These are phyloP conservation scores for Fusarium chuoi DNA, from an alignment of 2,329 filamentous ascomycete genomes.

Conservation along the genomic window DNA sequence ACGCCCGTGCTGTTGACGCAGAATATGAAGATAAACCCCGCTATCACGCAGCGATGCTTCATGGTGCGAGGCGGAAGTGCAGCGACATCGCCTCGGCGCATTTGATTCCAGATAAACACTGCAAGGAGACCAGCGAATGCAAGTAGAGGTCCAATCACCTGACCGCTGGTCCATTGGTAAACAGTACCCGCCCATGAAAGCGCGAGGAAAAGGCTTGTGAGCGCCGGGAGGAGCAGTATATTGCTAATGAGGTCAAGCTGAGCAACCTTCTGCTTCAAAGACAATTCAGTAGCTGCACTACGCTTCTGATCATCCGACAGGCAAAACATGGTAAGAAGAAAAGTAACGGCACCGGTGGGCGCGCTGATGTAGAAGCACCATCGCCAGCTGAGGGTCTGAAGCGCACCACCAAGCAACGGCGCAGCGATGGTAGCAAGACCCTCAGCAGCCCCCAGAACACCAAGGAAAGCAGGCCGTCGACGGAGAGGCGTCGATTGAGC, in stretches of 20 bases:
- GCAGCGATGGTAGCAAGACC: slow-evolving; percentile 31
- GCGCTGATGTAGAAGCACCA: slow-evolving; percentile 52
- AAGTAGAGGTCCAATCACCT: slow-evolving; percentile 45
- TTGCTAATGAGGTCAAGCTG: slow-evolving; percentile 41
- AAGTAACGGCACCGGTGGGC: slow-evolving; percentile 31
- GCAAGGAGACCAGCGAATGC: neutral
- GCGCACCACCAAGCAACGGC: slow-evolving; percentile 43
- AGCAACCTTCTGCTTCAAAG: neutral
- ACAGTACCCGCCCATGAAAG: slow-evolving; percentile 57
- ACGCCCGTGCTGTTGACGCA: slow-evolving; percentile 49
- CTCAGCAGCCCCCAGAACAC: slow-evolving; percentile 22
- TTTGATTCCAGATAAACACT: neutral
- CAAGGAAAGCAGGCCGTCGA: slow-evolving; percentile 4
- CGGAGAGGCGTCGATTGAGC: neutral
- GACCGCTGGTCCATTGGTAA: slow-evolving; percentile 39
- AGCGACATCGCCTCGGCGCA: slow-evolving; percentile 34
- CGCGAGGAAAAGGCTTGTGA: slow-evolving; percentile 58
- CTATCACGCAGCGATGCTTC: slow-evolving; percentile 51
- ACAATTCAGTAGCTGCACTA: rapidly evolving
- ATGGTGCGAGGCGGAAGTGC: slow-evolving; percentile 56
- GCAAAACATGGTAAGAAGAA: slow-evolving; percentile 7
- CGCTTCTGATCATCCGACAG: neutral
- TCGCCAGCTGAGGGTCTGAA: slow-evolving; percentile 46
- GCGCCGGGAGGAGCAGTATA: slow-evolving; percentile 43
- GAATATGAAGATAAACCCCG: slow-evolving; percentile 48